phyloP scores from a whole-genome alignment of 2,329 filamentous ascomycete species.

The Verticillium nonalfalfae region DNA sequence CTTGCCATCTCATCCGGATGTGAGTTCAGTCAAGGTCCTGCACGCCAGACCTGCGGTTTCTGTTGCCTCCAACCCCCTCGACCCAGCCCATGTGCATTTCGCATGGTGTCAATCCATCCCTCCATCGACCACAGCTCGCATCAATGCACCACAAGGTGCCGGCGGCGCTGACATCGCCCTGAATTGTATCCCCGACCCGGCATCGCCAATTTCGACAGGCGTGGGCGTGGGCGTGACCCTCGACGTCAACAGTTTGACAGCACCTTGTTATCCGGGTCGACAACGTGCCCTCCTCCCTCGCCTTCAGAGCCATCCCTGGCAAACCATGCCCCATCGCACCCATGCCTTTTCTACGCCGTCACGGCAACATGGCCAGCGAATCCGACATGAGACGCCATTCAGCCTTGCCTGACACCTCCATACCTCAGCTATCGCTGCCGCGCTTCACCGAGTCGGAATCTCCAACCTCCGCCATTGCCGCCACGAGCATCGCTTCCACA shows the following conservation, averaged over 20 bases:
- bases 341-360: slow-evolving; percentile 58
- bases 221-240: not conserved
- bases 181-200: not conserved
- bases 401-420: slow-evolving; percentile 20
- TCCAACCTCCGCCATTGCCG: slow-evolving; percentile 15
- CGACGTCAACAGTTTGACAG: not conserved
- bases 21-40: not conserved
- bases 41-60: not conserved
- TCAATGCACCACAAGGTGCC: not conserved
- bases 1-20: not conserved
- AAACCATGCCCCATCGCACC: slow-evolving; percentile 29
- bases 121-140: not conserved
- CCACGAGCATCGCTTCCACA: slow-evolving; percentile 1
- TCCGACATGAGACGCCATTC: slow-evolving; percentile 51
- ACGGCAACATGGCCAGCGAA: slow-evolving; percentile 54
- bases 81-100: not conserved
- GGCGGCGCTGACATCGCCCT: not conserved
- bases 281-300: slow-evolving; percentile 1
- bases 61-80: not conserved
- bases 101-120: not conserved
- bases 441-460: slow-evolving; percentile 10
- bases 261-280: not conserved
- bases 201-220: not conserved
- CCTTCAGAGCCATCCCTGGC: slow-evolving; percentile 7
- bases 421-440: slow-evolving; percentile 13